Evolutionary conservation across 495 filamentous ascomycete species (phyloP), one percentile per base, ranked within the genome.

Genomic region (Penicillium canariense): DNA sequence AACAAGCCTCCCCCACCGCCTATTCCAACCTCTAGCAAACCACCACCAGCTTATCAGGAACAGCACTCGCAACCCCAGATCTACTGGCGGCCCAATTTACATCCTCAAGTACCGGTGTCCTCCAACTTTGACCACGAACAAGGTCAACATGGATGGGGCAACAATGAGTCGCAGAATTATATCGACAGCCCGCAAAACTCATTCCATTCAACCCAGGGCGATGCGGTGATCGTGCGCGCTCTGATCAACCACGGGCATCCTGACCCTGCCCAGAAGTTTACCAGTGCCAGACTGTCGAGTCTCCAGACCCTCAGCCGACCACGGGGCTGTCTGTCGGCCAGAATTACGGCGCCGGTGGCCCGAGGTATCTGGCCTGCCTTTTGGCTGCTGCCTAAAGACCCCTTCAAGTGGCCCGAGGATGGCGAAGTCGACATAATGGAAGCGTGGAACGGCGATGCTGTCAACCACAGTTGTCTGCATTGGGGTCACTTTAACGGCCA

Each of bases 341-440:
- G 61, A 48, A 67, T 67, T 44, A 64, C 42, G 9, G 61, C 63
- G 42, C 63, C 63, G 10, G 61, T 64, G 5, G 63, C 63, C 25
- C 49, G 55, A 30, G 63, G 63, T 52, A 67, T 67, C 55, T 67
- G 63, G 63, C 63, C 63, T 43, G 63, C 63, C 26, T 67, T 67
- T 59, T 67, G 63, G 63, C 58, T 67, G 63, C 63, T 67, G 57
- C 63, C 63, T 59, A 64, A 67, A 61, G 63, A 67, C 40, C 63
- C 63, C 47, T 67, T 67, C 55, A 61, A 64, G 58, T 67, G 63
- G 63, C 63, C 63, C 23, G 61, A 64, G 46, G 63, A 67, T 48
- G 63, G 63, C n/a, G 63, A 67, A 55, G 28, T 67, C 26, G 63
- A 67, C 39, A 67, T 67, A 11, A 64, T 64, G 61, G 63, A 67